Evolutionary conservation across 257 asterid species (phyloP).

Genomic region (Solanum pinnatisectum): DNA sequence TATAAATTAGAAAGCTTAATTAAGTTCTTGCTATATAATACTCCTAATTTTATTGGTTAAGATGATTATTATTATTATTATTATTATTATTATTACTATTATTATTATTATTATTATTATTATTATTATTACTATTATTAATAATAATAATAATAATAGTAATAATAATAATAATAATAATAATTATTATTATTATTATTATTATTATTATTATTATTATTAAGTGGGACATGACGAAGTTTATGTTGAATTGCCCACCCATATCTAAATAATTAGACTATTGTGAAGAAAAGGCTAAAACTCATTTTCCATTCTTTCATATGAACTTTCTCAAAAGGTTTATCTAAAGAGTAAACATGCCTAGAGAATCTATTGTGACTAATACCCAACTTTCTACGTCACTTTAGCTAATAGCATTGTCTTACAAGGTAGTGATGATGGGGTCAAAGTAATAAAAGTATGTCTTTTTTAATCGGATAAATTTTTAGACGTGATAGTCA

Average conservation of each 20-base stretch:
- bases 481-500: background rate
- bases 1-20: background rate
- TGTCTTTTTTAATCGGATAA: background rate
- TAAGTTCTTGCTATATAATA: background rate
- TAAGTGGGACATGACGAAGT: conserved; percentile 22
- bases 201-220: background rate
- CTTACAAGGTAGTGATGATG: conserved; percentile 16
- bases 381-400: conserved; percentile 37
- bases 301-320: conserved; percentile 19
- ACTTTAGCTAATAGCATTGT: conserved; percentile 14
- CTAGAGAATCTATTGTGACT: conserved; percentile 30
- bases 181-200: no score
- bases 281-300: conserved; percentile 20
- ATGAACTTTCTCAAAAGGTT: conserved; percentile 12
- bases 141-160: no score
- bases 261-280: conserved; percentile 21
- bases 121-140: background rate
- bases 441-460: background rate
- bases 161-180: no score
- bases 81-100: background rate
- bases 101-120: background rate
- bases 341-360: conserved; percentile 21
- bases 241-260: conserved; percentile 38
- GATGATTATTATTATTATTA: no score
- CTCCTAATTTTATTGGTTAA: background rate